Percentiles rank a stretch among this genome's conserved stretches.
phyloP scores from a whole-genome alignment of 805 yeast species.

The Kluyveromyces siamensis region DNA sequence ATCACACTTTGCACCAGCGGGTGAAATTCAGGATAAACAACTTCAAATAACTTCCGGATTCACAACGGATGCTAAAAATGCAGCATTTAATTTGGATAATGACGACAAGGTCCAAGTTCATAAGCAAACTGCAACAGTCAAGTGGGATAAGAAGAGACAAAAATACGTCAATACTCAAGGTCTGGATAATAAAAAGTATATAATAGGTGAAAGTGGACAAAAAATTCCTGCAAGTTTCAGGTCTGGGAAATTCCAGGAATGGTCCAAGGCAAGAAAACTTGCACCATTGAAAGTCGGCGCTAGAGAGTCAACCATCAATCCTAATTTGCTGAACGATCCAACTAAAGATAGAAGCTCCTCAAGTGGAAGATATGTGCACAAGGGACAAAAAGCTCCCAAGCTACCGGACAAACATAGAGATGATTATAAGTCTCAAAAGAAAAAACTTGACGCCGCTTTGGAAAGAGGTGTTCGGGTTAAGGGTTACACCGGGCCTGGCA shows the following conservation, averaged over 20 bases:
- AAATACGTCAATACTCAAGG: constrained; percentile 77
- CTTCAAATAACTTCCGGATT: constrained; percentile 50
- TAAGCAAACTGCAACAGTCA: constrained; percentile 57
- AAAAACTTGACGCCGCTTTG: constrained; percentile 70
- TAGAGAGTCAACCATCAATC: constrained; percentile 33
- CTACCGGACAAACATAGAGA: constrained; percentile 87
- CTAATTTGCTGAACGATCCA: constrained; percentile 28
- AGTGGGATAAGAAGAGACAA: constrained; percentile 92
- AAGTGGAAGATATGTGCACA: constrained; percentile 60
- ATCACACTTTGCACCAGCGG: constrained; percentile 82
- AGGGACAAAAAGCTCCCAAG: constrained; percentile 69
- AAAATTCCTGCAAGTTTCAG: constrained; percentile 84
- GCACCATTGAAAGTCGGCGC: constrained; percentile 48
- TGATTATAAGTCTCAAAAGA: constrained; percentile 73
- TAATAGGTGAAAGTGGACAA: constrained; percentile 91
- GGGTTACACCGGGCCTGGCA: constrained; percentile 42
- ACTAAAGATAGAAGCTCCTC: constrained; percentile 18
- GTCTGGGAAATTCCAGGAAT: constrained; percentile 85
- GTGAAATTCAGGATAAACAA: constrained; percentile 76
- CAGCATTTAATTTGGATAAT: constrained; percentile 78
- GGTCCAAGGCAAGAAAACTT: constrained; percentile 69
- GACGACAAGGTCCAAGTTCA: constrained; percentile 63
- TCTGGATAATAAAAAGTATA: constrained; percentile 67
- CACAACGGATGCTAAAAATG: constrained; percentile 74
- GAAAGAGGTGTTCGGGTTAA: constrained; percentile 66